Percentiles rank a stretch among this genome's conserved stretches.
These are phyloP conservation scores for Penicillium pancosmium DNA, from an alignment of 495 filamentous ascomycete species.

Conservation along the genomic window DNA sequence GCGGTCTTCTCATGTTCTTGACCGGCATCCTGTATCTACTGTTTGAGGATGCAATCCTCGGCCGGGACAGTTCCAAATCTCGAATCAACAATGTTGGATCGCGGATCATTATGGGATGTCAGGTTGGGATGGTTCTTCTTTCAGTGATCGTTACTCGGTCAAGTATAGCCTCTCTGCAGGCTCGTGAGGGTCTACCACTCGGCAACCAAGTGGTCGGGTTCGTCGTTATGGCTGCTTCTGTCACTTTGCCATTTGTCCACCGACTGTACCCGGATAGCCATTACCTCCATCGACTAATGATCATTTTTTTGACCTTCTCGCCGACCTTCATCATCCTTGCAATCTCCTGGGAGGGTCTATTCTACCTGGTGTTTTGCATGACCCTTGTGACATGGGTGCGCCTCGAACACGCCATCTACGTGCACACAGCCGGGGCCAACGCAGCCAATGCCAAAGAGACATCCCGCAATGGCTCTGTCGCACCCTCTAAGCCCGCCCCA, in stretches of 20 bases:
- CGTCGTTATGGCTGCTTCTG: conserved; percentile 74
- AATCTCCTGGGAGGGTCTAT: conserved; percentile 96
- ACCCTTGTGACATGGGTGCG: conserved; percentile 88
- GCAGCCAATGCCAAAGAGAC: conserved; percentile 20
- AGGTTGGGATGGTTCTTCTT: conserved; percentile 80
- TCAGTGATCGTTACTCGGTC: conserved; percentile 85
- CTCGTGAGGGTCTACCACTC: conserved; percentile 81
- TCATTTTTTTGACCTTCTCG: conserved; percentile 91
- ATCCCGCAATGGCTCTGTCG: conserved; percentile 14
- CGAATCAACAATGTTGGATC: conserved; percentile 44
- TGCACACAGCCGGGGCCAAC: conserved; percentile 43
- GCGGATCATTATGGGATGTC: conserved; percentile 58
- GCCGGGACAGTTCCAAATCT: conserved; percentile 20
- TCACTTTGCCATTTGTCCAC: conserved; percentile 80
- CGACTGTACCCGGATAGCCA: conserved; percentile 79
- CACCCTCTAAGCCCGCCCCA: conserved; percentile 31
- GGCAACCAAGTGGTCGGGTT: conserved; percentile 91
- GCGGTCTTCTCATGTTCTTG: conserved; percentile 76
- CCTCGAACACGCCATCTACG: conserved; percentile 79
- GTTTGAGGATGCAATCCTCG: conserved; percentile 72
- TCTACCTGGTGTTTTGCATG: conserved; percentile 88
- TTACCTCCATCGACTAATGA: conserved; percentile 85
- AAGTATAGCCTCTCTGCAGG: conserved; percentile 78
- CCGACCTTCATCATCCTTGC: conserved; percentile 95
- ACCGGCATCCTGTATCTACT: conserved; percentile 80